Conservation (phyloP, 805 yeast genomes). For the Teunomyces tritomae region DNA sequence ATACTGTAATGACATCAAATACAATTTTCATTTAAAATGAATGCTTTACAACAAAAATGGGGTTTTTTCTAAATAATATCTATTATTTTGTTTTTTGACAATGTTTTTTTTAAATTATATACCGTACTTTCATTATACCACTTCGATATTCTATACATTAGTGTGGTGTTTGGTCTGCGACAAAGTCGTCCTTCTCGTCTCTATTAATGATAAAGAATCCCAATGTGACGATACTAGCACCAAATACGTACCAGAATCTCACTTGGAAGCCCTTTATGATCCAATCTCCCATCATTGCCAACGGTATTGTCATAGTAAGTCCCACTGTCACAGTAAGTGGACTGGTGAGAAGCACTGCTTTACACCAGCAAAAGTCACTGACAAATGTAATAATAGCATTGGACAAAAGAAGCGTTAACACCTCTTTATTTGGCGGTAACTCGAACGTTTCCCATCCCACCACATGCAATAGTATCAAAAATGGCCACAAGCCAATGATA, state of each 20-base stretch:
- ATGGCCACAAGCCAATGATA: conserved; percentile 76
- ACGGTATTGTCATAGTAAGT: conserved; percentile 85
- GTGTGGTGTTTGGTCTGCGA: conserved; percentile 7
- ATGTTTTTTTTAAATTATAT: neutral
- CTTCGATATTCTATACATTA: neutral
- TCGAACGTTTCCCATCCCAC: conserved; percentile 68
- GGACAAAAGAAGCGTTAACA: conserved; percentile 51
- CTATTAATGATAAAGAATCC: conserved; percentile 84
- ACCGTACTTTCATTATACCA: neutral
- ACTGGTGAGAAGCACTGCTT: conserved; percentile 87
- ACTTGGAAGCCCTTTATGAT: conserved; percentile 63
- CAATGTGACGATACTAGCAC: conserved; percentile 75
- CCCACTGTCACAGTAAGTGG: conserved; percentile 97
- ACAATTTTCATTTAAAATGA: neutral
- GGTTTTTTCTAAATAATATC: no score
- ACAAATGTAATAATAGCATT: conserved; percentile 80
- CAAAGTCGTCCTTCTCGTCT: conserved; percentile 66
- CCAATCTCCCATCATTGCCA: conserved; percentile 91
- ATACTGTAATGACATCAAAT: neutral
- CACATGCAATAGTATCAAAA: conserved; percentile 62
- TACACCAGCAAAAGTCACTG: conserved; percentile 94
- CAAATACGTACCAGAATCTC: conserved; percentile 63
- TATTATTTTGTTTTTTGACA: no score
- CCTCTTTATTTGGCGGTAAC: conserved; percentile 55
- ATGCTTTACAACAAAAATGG: no score